Conservation (phyloP, 495 filamentous ascomycete species). For the Neurospora sp. region DNA sequence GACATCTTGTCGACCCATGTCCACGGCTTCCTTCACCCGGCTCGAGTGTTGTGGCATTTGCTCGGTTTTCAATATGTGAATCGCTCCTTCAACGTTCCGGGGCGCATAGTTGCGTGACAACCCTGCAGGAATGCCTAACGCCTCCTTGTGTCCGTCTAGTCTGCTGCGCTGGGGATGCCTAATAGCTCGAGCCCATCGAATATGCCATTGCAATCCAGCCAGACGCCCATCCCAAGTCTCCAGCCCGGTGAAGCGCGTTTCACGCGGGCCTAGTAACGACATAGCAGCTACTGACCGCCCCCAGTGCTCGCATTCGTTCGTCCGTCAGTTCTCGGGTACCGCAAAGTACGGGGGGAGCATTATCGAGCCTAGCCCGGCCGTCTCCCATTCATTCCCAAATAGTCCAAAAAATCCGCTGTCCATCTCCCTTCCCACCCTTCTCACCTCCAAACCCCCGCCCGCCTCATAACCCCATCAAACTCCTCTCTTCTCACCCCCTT, state of each 20-base stretch:
- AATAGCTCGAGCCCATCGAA: background rate
- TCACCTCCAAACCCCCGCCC: slow-evolving; percentile 70
- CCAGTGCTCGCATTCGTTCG: background rate
- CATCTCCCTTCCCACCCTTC: background rate
- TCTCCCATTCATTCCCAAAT: background rate
- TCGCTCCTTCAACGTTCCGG: background rate
- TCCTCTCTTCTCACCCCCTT: slow-evolving; percentile 66
- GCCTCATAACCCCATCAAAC: slow-evolving; percentile 75
- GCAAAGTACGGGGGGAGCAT: background rate
- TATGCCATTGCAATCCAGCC: background rate
- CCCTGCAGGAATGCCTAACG: background rate
- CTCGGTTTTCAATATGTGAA: background rate
- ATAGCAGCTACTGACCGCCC: background rate
- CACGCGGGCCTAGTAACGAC: background rate
- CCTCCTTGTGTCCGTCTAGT: background rate
- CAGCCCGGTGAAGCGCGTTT: background rate
- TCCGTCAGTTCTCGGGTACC: background rate
- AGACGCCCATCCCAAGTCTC: background rate
- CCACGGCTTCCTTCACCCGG: background rate
- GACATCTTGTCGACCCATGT: background rate
- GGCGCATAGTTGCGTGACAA: background rate
- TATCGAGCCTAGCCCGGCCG: background rate
- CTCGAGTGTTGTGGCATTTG: background rate
- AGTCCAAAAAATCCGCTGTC: background rate
- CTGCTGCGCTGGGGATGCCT: background rate